Percentiles rank a stretch among this genome's conserved stretches.
These are phyloP conservation scores for Botryotinia calthae DNA, from an alignment of 2,329 filamentous ascomycete species.

Conservation along the genomic window DNA sequence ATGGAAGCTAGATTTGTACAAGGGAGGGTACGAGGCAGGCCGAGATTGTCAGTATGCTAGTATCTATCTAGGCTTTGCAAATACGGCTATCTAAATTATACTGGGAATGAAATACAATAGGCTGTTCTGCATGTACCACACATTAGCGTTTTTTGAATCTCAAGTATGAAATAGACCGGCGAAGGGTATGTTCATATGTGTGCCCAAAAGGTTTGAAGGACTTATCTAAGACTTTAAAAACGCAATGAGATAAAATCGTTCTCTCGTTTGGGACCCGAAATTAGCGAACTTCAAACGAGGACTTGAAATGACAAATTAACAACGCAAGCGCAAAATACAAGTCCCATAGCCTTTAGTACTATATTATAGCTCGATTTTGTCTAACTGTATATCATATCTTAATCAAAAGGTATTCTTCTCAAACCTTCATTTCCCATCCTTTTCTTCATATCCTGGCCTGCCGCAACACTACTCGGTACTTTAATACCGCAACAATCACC, in stretches of 20 bases:
- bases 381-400: slow-evolving; percentile 15
- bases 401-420: slow-evolving; percentile 81
- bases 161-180: not conserved
- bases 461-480: slow-evolving; percentile 90
- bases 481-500: slow-evolving; percentile 98
- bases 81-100: not conserved
- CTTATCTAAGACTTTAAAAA: not conserved
- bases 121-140: not conserved
- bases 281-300: not conserved
- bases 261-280: not conserved
- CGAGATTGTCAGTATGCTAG: not conserved
- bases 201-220: not conserved
- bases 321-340: not conserved
- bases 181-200: not conserved
- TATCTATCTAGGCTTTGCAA: not conserved
- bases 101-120: not conserved
- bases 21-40: not conserved
- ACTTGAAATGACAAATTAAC: not conserved
- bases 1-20: not conserved
- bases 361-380: not conserved
- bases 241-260: not conserved
- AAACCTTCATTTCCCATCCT: slow-evolving; percentile 58
- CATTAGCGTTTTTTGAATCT: not conserved
- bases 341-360: not conserved
- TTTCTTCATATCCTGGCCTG: slow-evolving; percentile 85